Evolutionary conservation across 345 rosid genomes (phyloP), one percentile per base, ranked within the genome.

Genomic region (Eucalyptus regnans): DNA sequence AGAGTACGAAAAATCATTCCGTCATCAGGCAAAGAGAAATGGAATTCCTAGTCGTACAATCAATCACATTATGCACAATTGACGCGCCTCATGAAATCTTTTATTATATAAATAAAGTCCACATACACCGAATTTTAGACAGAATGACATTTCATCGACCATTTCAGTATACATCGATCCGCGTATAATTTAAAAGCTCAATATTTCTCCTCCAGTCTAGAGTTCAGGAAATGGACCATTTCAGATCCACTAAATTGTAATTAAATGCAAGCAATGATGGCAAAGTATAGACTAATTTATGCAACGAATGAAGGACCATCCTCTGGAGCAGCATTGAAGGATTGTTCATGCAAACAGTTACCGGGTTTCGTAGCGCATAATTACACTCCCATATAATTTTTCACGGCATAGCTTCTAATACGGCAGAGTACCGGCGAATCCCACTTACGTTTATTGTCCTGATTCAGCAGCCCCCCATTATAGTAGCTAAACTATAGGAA

Each of bases 111-210:
- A 71, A 71, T 9, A 7, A 20, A 20, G 46, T 18, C 1, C 7
- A 18, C 2, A 22, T 0, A 0, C 1, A 22, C 1, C 0, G 0
- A 71, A 18, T 71, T 71, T 14, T 6, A 12, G 3, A 71, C 7
- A 12, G 20, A 18, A 6, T 20, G 2, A 3, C 27, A 20, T 41
- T 9, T 2, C 14, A 76, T 3, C 3, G 2, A 3, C 2, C 8
- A 3, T 68, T 3, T 68, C 1, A 9, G 3, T 7, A 7, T 37
- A 43, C 2, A 11, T 37, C 0, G 4, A 17, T 12, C 0, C 1
- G 0, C 1, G 0, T 20, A 20, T 76, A 20, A 22, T 41, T 41
- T 37, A 31, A 33, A 17, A 76, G 0, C 1, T 71, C 7, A 10
- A 76, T 76, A 11, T 76, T 9, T 76, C 83, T 37, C 25, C 3